These are phyloP conservation scores for Pyracantha coccinea DNA, from an alignment of 331 rosid species.

Conservation along the genomic window DNA sequence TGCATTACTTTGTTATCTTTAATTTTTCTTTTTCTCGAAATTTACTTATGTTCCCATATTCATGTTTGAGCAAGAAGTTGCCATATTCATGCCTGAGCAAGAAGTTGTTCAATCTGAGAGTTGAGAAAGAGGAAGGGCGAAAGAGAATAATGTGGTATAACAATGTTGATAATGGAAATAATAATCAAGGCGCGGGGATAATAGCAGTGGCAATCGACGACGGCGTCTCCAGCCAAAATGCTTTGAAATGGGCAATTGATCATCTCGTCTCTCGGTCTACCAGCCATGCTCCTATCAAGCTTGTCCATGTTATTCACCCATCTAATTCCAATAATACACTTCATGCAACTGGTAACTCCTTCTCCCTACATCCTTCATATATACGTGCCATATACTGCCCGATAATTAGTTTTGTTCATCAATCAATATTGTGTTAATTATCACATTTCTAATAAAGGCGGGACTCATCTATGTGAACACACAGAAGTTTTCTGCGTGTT, in stretches of 20 bases:
- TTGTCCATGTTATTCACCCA: slow-evolving; percentile 25
- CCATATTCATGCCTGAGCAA: neutral
- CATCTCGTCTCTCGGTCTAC: slow-evolving; percentile 1
- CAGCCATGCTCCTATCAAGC: neutral
- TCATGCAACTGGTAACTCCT: neutral
- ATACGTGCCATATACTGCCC: neutral
- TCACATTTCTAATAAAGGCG: neutral
- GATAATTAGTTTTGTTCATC: neutral
- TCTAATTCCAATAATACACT: neutral
- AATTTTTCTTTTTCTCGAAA: neutral
- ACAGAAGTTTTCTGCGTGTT: neutral
- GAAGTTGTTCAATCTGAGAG: neutral
- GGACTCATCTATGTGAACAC: neutral
- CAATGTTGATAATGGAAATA: neutral
- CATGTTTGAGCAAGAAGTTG: neutral
- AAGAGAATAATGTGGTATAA: neutral
- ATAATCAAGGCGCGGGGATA: neutral
- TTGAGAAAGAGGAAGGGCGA: neutral
- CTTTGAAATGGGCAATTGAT: slow-evolving; percentile 28
- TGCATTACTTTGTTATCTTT: neutral
- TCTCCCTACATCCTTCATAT: neutral
- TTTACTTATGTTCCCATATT: neutral
- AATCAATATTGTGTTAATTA: neutral
- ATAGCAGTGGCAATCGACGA: slow-evolving; percentile 29
- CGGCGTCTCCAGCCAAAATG: slow-evolving; percentile 21